A percentile compares a stretch with the other conserved stretches of the same genome.
phyloP scores from a whole-genome alignment of 805 yeast genomes.

The Ogataea ganodermae region DNA sequence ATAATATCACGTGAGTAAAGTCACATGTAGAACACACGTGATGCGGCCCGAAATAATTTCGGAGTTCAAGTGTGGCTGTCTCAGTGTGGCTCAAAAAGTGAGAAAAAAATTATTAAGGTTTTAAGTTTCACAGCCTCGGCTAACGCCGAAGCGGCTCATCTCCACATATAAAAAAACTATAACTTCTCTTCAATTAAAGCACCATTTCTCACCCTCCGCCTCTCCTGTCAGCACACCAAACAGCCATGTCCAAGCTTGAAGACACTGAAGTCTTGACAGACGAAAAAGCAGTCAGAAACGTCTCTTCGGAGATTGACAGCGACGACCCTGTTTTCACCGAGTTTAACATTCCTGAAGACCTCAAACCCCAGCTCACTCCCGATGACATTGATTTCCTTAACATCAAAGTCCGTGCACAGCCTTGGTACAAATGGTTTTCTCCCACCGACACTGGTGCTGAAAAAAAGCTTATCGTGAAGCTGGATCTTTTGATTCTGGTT shows the following conservation, averaged over 20 bases:
- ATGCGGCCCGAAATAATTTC: no score
- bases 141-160: no score
- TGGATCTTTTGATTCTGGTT: conserved; percentile 6
- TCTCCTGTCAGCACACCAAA: no score
- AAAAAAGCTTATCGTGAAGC: conserved; percentile 6
- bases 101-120: no score
- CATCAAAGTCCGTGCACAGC: conserved; percentile 6
- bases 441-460: conserved; percentile 9
- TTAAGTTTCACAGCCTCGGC: no score
- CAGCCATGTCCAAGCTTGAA: neutral
- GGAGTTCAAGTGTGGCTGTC: no score
- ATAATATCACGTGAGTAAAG: neutral
- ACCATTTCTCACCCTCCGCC: no score
- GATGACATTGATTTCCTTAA: conserved; percentile 2
- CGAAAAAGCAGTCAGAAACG: no score
- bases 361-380: neutral
- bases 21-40: no score
- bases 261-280: neutral
- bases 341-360: conserved; percentile 1
- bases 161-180: no score
- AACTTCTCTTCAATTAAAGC: no score
- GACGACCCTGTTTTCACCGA: neutral
- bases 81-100: no score
- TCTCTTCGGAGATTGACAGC: neutral
- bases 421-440: conserved; percentile 9